Evolutionary conservation across 805 yeast genomes (phyloP).

Genomic region (Saccharomycopsis sp.): DNA sequence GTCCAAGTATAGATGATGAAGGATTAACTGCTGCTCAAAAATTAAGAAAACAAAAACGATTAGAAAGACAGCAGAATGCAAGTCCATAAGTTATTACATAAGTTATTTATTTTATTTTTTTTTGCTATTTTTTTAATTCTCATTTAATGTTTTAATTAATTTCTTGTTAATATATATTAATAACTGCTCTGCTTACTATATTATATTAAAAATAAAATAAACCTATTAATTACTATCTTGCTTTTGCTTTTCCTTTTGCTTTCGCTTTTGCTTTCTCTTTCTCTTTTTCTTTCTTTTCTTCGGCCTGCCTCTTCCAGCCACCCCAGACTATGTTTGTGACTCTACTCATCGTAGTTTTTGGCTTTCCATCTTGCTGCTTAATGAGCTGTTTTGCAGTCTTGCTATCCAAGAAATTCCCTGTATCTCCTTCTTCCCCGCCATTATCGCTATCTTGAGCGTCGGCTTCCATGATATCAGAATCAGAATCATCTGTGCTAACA

Average conservation of each 20-base stretch:
- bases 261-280: not conserved
- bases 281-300: conserved; percentile 6
- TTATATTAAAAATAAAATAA: not conserved
- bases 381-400: too few relatives aligned
- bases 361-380: too few relatives aligned
- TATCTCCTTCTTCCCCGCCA: too few relatives aligned
- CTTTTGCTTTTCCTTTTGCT: not conserved
- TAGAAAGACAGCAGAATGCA: conserved; percentile 23
- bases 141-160: not conserved
- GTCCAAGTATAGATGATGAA: conserved; percentile 26
- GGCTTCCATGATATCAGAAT: too few relatives aligned
- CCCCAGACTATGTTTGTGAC: too few relatives aligned
- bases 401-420: too few relatives aligned
- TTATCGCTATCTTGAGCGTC: too few relatives aligned
- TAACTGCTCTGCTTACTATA: not conserved
- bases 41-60: conserved; percentile 36
- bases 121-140: not conserved
- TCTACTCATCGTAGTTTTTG: too few relatives aligned
- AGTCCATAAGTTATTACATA: not conserved
- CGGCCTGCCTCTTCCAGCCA: conserved; percentile 7
- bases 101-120: not conserved
- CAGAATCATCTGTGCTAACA: too few relatives aligned
- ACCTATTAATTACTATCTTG: not conserved
- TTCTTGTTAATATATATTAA: not conserved
- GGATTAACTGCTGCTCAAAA: conserved; percentile 36